A percentile compares a stretch with the other conserved stretches of the same genome.
phyloP scores from a whole-genome alignment of 2,329 filamentous ascomycete species.

The Onygenales sp. region DNA sequence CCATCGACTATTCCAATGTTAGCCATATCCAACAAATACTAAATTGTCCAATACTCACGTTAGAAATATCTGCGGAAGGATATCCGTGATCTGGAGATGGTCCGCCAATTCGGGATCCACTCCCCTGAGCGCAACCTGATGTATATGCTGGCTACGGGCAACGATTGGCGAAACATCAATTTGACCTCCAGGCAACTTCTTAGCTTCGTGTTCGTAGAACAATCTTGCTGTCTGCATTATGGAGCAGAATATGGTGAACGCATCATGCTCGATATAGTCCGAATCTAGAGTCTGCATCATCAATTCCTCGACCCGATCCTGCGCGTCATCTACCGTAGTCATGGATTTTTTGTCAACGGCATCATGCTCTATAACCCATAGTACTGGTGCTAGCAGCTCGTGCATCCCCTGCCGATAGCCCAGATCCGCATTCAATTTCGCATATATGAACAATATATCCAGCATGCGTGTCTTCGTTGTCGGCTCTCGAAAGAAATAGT shows the following conservation, averaged over 20 bases:
- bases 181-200: constrained; percentile 24
- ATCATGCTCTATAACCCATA: constrained; percentile 77
- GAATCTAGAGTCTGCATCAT: constrained; percentile 62
- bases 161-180: constrained; percentile 62
- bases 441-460: constrained; percentile 88
- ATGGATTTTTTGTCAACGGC: constrained; percentile 49
- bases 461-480: constrained; percentile 70
- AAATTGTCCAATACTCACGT: constrained; percentile 50
- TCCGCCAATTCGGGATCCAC: constrained; percentile 74
- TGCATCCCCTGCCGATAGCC: constrained; percentile 99
- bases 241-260: constrained; percentile 73
- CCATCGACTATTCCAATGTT: constrained; percentile 58
- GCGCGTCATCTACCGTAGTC: constrained; percentile 19
- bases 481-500: constrained; percentile 76
- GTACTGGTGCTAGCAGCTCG: constrained; percentile 79
- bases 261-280: constrained; percentile 76
- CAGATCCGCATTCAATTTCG: constrained; percentile 77
- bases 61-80: constrained; percentile 92
- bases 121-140: constrained; percentile 67
- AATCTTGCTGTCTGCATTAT: constrained; percentile 80
- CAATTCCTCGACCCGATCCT: constrained; percentile 34
- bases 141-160: constrained; percentile 74
- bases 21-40: not conserved
- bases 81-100: constrained; percentile 73
- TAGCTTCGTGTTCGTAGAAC: constrained; percentile 69